phyloP scores from a whole-genome alignment of 2,329 filamentous ascomycete genomes.

The Colletotrichum higginsianum region DNA sequence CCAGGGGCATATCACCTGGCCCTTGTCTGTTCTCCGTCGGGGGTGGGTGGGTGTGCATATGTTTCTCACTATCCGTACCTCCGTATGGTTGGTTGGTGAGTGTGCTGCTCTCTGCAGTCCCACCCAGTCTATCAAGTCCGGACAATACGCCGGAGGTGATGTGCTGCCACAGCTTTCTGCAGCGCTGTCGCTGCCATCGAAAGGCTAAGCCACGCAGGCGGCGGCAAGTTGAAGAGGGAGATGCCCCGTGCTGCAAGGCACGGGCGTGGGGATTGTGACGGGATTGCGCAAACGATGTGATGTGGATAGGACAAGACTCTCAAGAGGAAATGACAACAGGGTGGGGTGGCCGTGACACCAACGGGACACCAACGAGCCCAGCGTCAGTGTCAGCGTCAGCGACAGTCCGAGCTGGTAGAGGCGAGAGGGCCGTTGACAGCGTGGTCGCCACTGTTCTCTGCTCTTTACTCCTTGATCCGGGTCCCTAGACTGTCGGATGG shows the following conservation, averaged over 20 bases:
- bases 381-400: background rate
- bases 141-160: constrained; percentile 7
- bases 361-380: constrained; percentile 7
- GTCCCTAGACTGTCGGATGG: background rate
- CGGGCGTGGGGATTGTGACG: constrained; percentile 22
- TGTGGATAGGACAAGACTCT: background rate
- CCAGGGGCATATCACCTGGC: background rate
- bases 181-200: background rate
- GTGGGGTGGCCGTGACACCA: constrained; percentile 1
- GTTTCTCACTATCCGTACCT: background rate
- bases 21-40: background rate
- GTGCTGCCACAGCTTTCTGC: background rate
- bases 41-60: background rate
- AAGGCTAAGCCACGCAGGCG: background rate
- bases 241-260: background rate
- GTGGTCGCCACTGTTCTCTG: no score
- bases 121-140: background rate
- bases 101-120: background rate
- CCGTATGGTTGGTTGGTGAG: background rate
- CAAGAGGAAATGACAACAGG: constrained; percentile 20
- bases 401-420: background rate
- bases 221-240: background rate
- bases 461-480: background rate
- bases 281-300: constrained; percentile 36
- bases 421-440: constrained; percentile 14